phyloP scores from a whole-genome alignment of 2,329 filamentous ascomycete genomes.

The Cordyceps tenuipes region DNA sequence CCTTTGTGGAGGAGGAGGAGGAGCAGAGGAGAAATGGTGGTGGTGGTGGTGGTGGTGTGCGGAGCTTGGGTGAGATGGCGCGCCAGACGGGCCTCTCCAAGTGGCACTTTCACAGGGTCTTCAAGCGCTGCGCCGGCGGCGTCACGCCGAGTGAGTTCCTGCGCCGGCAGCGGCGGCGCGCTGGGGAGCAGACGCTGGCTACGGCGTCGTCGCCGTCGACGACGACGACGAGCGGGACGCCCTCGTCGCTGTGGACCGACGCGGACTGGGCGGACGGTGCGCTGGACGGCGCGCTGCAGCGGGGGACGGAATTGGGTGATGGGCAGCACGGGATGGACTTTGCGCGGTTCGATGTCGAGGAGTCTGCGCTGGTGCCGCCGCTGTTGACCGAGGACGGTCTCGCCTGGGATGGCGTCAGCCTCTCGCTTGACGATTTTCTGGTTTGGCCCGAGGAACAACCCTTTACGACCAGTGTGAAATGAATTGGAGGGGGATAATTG shows the following conservation, averaged over 20 bases:
- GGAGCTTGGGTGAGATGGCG: constrained; percentile 39
- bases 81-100: constrained; percentile 43
- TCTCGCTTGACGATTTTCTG: constrained; percentile 17
- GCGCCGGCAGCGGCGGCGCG: too few species aligned
- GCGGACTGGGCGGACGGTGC: too few species aligned
- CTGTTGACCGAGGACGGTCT: neutral
- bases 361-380: neutral
- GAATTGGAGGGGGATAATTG: neutral
- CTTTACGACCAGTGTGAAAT: neutral
- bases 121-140: constrained; percentile 45
- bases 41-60: neutral
- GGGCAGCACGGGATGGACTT: neutral
- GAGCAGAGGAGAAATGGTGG: too few species aligned
- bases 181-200: too few species aligned
- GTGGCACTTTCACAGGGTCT: constrained; percentile 51
- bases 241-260: constrained; percentile 7
- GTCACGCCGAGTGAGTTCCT: constrained; percentile 34
- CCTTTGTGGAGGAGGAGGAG: constrained; percentile 21
- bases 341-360: constrained; percentile 1
- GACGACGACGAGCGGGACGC: constrained; percentile 13
- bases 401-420: neutral
- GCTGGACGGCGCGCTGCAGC: too few species aligned
- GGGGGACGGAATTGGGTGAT: neutral
- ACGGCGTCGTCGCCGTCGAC: neutral
- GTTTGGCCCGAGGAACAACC: constrained; percentile 12